A percentile compares a stretch with the other conserved stretches of the same genome.
Evolutionary conservation across 2,329 filamentous ascomycete species (phyloP).

Genomic region (Bipolaris victoriae): DNA sequence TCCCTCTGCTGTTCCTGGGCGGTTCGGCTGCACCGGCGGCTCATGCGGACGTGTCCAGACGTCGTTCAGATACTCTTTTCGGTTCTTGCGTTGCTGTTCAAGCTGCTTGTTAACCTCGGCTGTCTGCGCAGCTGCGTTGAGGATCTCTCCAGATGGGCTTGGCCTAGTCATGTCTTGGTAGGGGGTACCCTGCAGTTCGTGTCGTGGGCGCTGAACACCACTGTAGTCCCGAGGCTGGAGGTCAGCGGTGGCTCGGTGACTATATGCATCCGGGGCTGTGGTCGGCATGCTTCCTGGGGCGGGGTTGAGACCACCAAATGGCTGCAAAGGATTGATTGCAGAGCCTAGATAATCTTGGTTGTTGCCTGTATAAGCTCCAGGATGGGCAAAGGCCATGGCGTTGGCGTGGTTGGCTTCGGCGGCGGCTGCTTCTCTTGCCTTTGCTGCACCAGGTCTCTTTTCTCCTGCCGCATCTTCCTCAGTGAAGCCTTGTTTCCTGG

Average conservation of each 20-base stretch:
- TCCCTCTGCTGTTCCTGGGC: constrained; percentile 47
- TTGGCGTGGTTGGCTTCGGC: constrained; percentile 66
- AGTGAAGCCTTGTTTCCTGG: constrained; percentile 95
- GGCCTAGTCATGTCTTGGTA: constrained; percentile 88
- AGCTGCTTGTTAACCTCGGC: constrained; percentile 89
- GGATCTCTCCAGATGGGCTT: constrained; percentile 76
- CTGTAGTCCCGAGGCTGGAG: constrained; percentile 81
- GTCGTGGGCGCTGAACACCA: constrained; percentile 81
- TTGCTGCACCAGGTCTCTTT: constrained; percentile 90
- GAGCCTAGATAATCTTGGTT: constrained; percentile 43
- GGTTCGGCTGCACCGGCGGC: constrained; percentile 63
- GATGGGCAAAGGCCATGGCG: constrained; percentile 48
- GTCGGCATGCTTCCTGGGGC: constrained; percentile 75
- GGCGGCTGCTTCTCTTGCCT: constrained; percentile 81
- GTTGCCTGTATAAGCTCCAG: constrained; percentile 39
- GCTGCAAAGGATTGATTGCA: constrained; percentile 41
- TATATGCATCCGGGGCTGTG: constrained; percentile 68
- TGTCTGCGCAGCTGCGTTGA: constrained; percentile 84
- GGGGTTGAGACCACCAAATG: constrained; percentile 66
- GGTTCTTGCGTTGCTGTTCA: constrained; percentile 78
- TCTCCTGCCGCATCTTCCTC: constrained; percentile 95
- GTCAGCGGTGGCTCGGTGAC: constrained; percentile 77
- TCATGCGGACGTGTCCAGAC: constrained; percentile 87
- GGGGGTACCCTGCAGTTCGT: constrained; percentile 80
- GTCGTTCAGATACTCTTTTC: constrained; percentile 78